Conservation (phyloP, 1,284 basidiomycete genomes). For the Rhodofomes roseus region DNA sequence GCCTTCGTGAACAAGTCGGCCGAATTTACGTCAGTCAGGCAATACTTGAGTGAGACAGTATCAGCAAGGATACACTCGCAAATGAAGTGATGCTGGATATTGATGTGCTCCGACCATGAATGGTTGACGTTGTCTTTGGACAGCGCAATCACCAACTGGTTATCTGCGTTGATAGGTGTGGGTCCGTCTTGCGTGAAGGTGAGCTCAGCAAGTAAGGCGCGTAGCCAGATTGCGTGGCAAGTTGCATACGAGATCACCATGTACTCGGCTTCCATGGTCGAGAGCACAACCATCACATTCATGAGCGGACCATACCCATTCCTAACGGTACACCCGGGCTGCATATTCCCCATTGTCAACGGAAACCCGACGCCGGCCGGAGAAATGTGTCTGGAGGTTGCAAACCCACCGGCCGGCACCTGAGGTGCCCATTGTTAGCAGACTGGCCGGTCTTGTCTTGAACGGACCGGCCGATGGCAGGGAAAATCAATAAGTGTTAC, state of each 20-base stretch:
- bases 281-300: no score
- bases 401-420: no score
- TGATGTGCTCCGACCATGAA: conserved; percentile 32
- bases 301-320: no score
- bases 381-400: no score
- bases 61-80: conserved; percentile 23
- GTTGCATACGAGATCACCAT: conserved; percentile 11
- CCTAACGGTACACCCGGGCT: no score
- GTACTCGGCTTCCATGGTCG: conserved; percentile 15
- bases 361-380: no score
- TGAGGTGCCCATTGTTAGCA: no score
- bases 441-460: no score
- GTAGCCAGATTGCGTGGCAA: conserved; percentile 24
- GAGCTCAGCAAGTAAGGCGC: conserved; percentile 17
- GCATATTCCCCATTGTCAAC: no score
- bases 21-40: conserved; percentile 14
- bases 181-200: neutral
- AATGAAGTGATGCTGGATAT: conserved; percentile 29
- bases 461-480: no score
- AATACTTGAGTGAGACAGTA: conserved; percentile 13
- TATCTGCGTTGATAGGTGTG: conserved; percentile 26
- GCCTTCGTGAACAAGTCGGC: conserved; percentile 26
- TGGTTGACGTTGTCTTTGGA: conserved; percentile 24
- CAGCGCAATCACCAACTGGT: conserved; percentile 27
- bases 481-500: no score